These are phyloP conservation scores for Purpureocillium lavendulum DNA, from an alignment of 2,329 filamentous ascomycete species.

Conservation along the genomic window DNA sequence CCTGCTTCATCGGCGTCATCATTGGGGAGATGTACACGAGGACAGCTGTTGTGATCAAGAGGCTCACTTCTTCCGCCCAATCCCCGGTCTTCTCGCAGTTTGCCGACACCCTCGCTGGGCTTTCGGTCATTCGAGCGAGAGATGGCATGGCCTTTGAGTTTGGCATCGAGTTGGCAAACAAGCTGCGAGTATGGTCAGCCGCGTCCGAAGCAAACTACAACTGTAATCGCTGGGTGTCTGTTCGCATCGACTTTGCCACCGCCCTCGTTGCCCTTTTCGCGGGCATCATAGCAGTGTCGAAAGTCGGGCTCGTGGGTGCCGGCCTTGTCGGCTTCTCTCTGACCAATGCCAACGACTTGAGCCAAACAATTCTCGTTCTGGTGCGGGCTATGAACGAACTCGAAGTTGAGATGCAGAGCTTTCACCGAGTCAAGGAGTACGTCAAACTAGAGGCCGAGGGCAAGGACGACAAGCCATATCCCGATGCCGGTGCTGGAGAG, in stretches of 20 bases:
- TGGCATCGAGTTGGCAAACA: conserved; percentile 38
- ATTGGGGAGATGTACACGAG: conserved; percentile 43
- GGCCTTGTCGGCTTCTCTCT: conserved; percentile 49
- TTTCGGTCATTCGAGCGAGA: conserved; percentile 43
- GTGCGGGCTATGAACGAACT: conserved; percentile 48
- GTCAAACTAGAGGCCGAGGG: conserved; percentile 36
- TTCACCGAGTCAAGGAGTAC: conserved; percentile 41
- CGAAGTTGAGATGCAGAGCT: conserved; percentile 48
- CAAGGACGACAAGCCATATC: conserved; percentile 29
- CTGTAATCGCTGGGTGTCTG: conserved; percentile 48
- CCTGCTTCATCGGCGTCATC: conserved; percentile 35
- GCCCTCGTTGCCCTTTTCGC: conserved; percentile 42
- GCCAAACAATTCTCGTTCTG: conserved; percentile 40
- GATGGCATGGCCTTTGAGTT: conserved; percentile 39
- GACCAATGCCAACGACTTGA: conserved; percentile 46
- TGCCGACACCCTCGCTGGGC: conserved; percentile 40
- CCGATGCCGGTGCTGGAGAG: conserved; percentile 26
- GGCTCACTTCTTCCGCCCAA: conserved; percentile 35
- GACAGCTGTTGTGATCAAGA: conserved; percentile 36
- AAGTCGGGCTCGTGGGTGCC: conserved; percentile 36
- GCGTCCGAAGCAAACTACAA: conserved; percentile 43
- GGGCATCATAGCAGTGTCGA: conserved; percentile 42
- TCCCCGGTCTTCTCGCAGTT: conserved; percentile 51
- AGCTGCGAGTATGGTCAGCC: conserved; percentile 36
- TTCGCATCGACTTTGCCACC: conserved; percentile 46